phyloP scores from a whole-genome alignment of 2,329 filamentous ascomycete genomes.

The Escovopsis weberi region DNA sequence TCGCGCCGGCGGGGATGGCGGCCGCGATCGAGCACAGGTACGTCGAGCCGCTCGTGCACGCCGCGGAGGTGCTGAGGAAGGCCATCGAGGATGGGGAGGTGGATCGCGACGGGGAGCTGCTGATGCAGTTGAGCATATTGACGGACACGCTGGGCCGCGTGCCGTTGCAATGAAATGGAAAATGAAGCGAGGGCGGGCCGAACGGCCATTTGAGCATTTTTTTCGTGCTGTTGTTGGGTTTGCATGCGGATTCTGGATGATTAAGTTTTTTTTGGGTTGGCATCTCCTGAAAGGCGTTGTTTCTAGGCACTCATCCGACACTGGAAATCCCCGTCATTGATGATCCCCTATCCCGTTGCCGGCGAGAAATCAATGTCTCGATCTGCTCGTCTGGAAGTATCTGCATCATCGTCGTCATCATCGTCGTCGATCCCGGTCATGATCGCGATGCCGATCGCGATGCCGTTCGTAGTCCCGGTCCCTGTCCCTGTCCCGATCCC shows the following conservation, averaged over 20 bases:
- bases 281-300: too few species aligned
- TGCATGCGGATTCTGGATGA: too few species aligned
- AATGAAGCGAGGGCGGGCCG: background rate
- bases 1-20: constrained; percentile 42
- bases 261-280: too few species aligned
- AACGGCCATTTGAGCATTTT: too few species aligned
- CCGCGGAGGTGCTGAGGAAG: constrained; percentile 22
- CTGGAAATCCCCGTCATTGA: too few species aligned
- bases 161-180: constrained; percentile 19
- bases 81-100: constrained; percentile 18
- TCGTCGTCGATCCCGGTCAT: constrained; percentile 8
- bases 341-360: too few species aligned
- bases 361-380: too few species aligned
- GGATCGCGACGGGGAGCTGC: constrained; percentile 17
- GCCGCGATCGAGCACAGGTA: constrained; percentile 44
- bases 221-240: too few species aligned
- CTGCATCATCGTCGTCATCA: background rate
- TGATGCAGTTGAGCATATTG: constrained; percentile 27
- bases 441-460: constrained; percentile 4
- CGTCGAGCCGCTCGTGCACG: constrained; percentile 35
- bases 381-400: too few species aligned
- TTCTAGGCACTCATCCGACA: too few species aligned
- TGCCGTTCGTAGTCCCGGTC: constrained; percentile 9
- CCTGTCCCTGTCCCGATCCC: constrained; percentile 17
- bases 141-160: constrained; percentile 27